phyloP scores from a whole-genome alignment of 2,329 filamentous ascomycete genomes.

The Sporothrix brunneoviolacea region DNA sequence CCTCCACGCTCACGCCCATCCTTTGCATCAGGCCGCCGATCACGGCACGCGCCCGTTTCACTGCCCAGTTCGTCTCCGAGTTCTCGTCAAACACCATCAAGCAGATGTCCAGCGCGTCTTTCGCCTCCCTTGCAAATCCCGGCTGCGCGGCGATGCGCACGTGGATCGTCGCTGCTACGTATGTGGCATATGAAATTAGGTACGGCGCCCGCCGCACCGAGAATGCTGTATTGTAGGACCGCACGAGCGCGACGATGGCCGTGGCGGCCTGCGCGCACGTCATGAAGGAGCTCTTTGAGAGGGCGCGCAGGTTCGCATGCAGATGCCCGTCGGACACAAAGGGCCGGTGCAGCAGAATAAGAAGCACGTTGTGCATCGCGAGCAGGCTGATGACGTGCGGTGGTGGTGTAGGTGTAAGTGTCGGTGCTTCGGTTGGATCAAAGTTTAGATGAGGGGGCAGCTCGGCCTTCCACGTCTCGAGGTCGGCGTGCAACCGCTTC shows the following conservation, averaged over 20 bases:
- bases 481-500: constrained; percentile 6
- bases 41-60: constrained; percentile 3
- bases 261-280: constrained; percentile 30
- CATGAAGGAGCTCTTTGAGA: constrained; percentile 8
- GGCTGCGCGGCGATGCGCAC: constrained; percentile 41
- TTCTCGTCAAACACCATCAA: constrained; percentile 10
- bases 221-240: constrained; percentile 32
- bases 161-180: constrained; percentile 47
- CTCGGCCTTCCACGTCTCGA: constrained; percentile 9
- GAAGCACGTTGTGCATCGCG: constrained; percentile 27
- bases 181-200: constrained; percentile 48
- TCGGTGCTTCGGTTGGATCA: neutral
- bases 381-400: constrained; percentile 17
- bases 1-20: constrained; percentile 2
- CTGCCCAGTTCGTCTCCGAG: constrained; percentile 6
- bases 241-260: constrained; percentile 18
- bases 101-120: constrained; percentile 8
- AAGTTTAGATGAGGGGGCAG: constrained; percentile 10
- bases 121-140: constrained; percentile 1
- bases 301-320: neutral
- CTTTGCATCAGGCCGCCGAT: constrained; percentile 6
- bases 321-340: constrained; percentile 25
- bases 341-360: constrained; percentile 39
- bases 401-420: neutral
- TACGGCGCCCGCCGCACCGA: constrained; percentile 41